These are phyloP conservation scores for Pythium grandisporangium DNA, from an alignment of 352 stramenopile genomes.

Conservation along the genomic window DNA sequence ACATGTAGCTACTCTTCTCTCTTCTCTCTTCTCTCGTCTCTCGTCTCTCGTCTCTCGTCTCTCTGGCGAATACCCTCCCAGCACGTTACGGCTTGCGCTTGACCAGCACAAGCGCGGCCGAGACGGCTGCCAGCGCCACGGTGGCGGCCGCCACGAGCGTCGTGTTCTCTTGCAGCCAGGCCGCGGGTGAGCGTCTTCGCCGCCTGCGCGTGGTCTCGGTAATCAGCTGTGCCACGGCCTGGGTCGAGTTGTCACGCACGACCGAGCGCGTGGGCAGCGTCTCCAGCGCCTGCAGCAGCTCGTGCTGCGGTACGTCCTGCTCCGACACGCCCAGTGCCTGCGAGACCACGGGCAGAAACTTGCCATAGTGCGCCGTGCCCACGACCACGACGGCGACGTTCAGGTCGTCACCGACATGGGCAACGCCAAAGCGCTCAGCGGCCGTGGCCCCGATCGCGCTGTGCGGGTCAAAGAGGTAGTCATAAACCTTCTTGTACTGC, in stretches of 20 bases:
- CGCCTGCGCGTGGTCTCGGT: constrained; percentile 24
- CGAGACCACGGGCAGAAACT: constrained; percentile 93
- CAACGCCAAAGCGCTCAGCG: constrained; percentile 72
- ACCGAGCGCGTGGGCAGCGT: constrained; percentile 48
- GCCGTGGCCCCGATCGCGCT: constrained; percentile 92
- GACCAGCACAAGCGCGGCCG: constrained; percentile 23
- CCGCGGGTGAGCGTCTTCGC: neutral
- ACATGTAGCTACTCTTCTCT: neutral
- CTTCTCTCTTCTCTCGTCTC: neutral
- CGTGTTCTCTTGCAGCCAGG: neutral
- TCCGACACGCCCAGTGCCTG: constrained; percentile 78
- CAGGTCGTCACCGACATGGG: constrained; percentile 43
- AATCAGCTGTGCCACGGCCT: constrained; percentile 52
- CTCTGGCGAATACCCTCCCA: neutral
- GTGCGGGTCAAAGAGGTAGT: constrained; percentile 97
- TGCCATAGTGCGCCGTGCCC: constrained; percentile 96
- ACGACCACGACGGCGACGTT: constrained; percentile 87
- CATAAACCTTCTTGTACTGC: constrained; percentile 85
- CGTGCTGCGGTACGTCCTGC: constrained; percentile 60
- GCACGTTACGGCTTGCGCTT: constrained; percentile 27
- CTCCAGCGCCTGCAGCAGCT: constrained; percentile 68
- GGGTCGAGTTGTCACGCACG: constrained; percentile 52
- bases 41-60: neutral
- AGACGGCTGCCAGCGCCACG: constrained; percentile 3
- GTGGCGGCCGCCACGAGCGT: constrained; percentile 1